A percentile compares a stretch with the other conserved stretches of the same genome.
These are phyloP conservation scores for Diplodia scrobiculata DNA, from an alignment of 2,329 filamentous ascomycete species.

Conservation along the genomic window DNA sequence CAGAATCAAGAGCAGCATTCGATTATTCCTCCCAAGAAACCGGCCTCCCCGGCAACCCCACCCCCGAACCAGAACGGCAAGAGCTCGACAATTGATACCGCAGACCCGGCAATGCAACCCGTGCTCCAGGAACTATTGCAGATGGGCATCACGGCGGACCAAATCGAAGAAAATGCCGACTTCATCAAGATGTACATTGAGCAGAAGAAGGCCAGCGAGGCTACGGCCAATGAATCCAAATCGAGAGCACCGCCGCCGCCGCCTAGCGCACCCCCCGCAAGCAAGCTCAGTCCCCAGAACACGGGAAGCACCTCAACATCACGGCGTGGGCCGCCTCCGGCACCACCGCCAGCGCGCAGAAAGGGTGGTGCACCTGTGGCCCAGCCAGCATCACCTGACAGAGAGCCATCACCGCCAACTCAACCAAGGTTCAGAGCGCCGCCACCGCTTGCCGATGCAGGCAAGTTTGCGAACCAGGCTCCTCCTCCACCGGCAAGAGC, in stretches of 20 bases:
- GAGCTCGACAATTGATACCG: conserved; percentile 59
- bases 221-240: conserved; percentile 52
- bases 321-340: conserved; percentile 62
- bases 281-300: conserved; percentile 60
- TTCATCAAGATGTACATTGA: conserved; percentile 70
- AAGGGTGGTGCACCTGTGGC: conserved; percentile 42
- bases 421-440: conserved; percentile 78
- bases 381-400: conserved; percentile 56
- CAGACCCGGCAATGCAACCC: conserved; percentile 63
- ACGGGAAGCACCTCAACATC: conserved; percentile 61
- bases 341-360: conserved; percentile 57
- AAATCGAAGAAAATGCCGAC: conserved; percentile 67
- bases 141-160: conserved; percentile 69
- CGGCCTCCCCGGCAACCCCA: conserved; percentile 41
- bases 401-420: conserved; percentile 61
- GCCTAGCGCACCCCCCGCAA: conserved; percentile 50
- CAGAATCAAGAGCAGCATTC: conserved; percentile 47
- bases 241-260: conserved; percentile 63
- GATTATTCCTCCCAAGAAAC: conserved; percentile 53
- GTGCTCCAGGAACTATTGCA: conserved; percentile 62
- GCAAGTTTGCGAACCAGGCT: conserved; percentile 65
- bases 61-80: conserved; percentile 41
- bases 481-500: conserved; percentile 52
- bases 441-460: conserved; percentile 85
- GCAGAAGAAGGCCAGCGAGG: conserved; percentile 60